Base-by-base conservation (phyloP, 305 asterid genomes). In the Fraxinus sp. region DNA sequence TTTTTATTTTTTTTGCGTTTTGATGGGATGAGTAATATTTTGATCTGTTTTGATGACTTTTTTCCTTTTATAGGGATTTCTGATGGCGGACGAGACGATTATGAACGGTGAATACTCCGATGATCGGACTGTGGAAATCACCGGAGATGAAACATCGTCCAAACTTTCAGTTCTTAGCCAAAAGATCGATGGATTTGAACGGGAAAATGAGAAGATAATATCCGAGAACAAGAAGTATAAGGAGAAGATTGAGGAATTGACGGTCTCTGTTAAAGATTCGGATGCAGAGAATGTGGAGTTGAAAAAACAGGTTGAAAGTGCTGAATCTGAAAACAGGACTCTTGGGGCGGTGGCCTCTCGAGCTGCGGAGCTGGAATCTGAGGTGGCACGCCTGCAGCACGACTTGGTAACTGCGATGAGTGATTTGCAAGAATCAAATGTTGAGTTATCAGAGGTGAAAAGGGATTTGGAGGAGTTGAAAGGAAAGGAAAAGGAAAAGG, bases 351-450 rank as follows among this genome's bases (percentile, higher is more conserved):
- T 90, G 83, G 93, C 91, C 39, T 87, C 90, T 28, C 87, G 95
- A 80, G 95, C 98, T 36, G 89, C 93, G 7, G 92, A 87, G 85
- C 89, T 94, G 37, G 97, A 94, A 86, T 77, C 83, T 0, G 93
- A 91, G 82, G 92, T 89, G 46, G 87, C 92, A 1, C 87, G 89
- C 79, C 88, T 92, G 85, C 93, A 93, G 77, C 97, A 88, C 57
- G 98, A 93, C 81, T 77, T 94, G 88, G 88, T 83, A 7, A 84
- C 90, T 0, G 82, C 93, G 2, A 80, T 80, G 90, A 86, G 87
- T 75, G 93, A 87, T 72, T 71, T 88, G 79, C 85, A 89, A 83
- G 97, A 92, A 22, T 79, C 95, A 0, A 84, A 81, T 72, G 79
- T 41, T 30, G 95, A 92, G 77, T 57, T 86, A n/a, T 80, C 84